Percentiles rank a stretch among this genome's conserved stretches.
phyloP scores from a whole-genome alignment of 192 early-diverging fungal species.

The Gorgonomyces haynaldii region DNA sequence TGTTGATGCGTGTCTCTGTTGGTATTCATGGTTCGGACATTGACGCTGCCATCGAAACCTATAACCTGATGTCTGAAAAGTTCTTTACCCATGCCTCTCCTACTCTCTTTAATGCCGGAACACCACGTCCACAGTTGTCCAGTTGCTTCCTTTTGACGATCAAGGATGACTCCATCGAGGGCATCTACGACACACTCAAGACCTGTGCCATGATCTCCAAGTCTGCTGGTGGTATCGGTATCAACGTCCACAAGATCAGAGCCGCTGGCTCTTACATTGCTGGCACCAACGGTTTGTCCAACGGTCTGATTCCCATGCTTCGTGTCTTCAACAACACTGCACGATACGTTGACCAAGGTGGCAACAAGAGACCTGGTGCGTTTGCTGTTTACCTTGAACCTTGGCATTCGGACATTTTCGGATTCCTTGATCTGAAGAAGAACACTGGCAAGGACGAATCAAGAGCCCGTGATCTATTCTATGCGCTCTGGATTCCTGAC shows the following conservation, averaged over 20 bases:
- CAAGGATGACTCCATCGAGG: slow-evolving; percentile 95
- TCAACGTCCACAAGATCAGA: slow-evolving; percentile 96
- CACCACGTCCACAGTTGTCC: slow-evolving; percentile 88
- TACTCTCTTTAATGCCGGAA: slow-evolving; percentile 97
- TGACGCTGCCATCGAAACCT: slow-evolving; percentile 82
- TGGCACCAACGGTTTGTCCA: slow-evolving; percentile 93
- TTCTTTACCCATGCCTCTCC: slow-evolving; percentile 96
- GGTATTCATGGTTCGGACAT: slow-evolving; percentile 92
- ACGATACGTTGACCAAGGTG: slow-evolving; percentile 98
- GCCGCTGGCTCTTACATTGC: slow-evolving; percentile 93
- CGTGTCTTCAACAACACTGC: slow-evolving; percentile 98
- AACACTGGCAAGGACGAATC: slow-evolving; percentile 97
- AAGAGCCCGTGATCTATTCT: slow-evolving; percentile 94
- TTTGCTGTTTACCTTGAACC: slow-evolving; percentile 98
- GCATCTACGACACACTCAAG: slow-evolving; percentile 96
- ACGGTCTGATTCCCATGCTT: slow-evolving; percentile 94
- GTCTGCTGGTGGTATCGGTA: slow-evolving; percentile 92
- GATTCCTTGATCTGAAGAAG: slow-evolving; percentile 89
- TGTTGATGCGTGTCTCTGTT: slow-evolving; percentile 96
- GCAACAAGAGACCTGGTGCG: slow-evolving; percentile 94
- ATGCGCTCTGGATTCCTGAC: slow-evolving; percentile 94
- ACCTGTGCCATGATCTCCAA: slow-evolving; percentile 97
- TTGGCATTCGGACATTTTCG: slow-evolving; percentile 97
- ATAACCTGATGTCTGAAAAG: slow-evolving; percentile 84
- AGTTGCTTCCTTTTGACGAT: slow-evolving; percentile 92